Evolutionary conservation across 2,329 filamentous ascomycete genomes (phyloP).

Genomic region (Hymenoscyphus scutula): DNA sequence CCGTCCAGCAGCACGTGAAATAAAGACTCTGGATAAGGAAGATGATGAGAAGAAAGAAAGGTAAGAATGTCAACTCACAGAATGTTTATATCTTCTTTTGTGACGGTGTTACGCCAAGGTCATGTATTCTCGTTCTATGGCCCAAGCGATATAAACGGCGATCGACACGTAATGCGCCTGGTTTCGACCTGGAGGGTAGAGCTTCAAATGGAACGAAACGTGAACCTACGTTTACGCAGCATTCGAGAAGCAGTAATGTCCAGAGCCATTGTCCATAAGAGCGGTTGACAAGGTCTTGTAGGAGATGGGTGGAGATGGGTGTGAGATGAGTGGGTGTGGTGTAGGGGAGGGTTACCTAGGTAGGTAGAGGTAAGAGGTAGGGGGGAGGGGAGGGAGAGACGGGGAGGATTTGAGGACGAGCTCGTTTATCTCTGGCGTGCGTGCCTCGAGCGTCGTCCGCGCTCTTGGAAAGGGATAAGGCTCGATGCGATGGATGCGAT

Average conservation of each 20-base stretch:
- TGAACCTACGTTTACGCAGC: constrained; percentile 35
- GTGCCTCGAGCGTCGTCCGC: neutral
- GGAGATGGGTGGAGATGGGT: constrained; percentile 26
- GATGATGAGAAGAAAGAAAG: neutral
- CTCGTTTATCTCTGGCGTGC: constrained; percentile 16
- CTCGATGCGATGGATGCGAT: constrained; percentile 8
- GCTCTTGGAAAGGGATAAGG: neutral
- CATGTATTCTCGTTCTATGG: neutral
- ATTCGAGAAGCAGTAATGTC: constrained; percentile 27
- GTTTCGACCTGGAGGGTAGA: constrained; percentile 5
- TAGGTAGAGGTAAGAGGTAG: too few relatives aligned
- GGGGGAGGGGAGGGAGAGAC: constrained; percentile 13
- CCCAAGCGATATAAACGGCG: neutral
- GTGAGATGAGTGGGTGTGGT: constrained; percentile 17
- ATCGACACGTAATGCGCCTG: neutral
- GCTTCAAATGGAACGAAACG: constrained; percentile 35
- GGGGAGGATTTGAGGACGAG: too few relatives aligned
- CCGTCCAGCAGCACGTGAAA: constrained; percentile 1
- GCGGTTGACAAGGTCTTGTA: constrained; percentile 23
- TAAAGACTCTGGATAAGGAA: neutral
- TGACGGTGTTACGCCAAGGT: neutral
- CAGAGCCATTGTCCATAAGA: constrained; percentile 27
- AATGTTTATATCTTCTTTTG: neutral
- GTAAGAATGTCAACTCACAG: neutral
- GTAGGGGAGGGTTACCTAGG: constrained; percentile 9